These are phyloP conservation scores for Syzygium syzygioides DNA, from an alignment of 441 rosid species.

Conservation along the genomic window DNA sequence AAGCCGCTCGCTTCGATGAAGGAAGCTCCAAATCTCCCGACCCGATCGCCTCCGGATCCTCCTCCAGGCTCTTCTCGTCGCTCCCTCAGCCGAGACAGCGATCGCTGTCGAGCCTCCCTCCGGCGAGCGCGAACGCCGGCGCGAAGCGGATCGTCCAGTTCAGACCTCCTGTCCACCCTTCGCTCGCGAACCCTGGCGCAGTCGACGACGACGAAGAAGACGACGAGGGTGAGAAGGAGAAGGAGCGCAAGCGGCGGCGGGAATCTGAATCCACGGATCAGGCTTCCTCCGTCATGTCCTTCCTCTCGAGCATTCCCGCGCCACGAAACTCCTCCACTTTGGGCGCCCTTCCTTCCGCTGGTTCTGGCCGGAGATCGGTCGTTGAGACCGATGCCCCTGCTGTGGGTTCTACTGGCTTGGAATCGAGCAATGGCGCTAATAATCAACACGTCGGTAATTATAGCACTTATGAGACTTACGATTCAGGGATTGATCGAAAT, in stretches of 20 bases:
- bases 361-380: conserved; percentile 63
- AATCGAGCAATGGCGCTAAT: not conserved
- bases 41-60: conserved; percentile 5
- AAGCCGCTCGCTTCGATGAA: not conserved
- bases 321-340: conserved; percentile 58
- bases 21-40: conserved; percentile 13
- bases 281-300: conserved; percentile 48
- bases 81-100: conserved; percentile 51
- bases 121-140: conserved; percentile 4
- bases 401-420: conserved; percentile 3
- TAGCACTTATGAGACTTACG: conserved; percentile 7
- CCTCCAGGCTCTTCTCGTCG: conserved; percentile 39
- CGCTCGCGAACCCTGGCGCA: conserved; percentile 10
- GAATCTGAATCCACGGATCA: conserved; percentile 19
- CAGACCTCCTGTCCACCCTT: conserved; percentile 45
- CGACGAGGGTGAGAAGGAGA: conserved; percentile 38
- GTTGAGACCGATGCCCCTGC: conserved; percentile 41
- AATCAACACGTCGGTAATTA: conserved; percentile 20
- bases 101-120: conserved; percentile 13
- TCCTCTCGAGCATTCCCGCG: conserved; percentile 73
- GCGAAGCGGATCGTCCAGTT: conserved; percentile 68
- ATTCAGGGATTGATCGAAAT: not conserved
- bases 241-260: conserved; percentile 35
- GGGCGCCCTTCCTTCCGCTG: conserved; percentile 45
- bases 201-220: conserved; percentile 45